These are phyloP conservation scores for Albizia julibrissin DNA, from an alignment of 306 rosid genomes.

Conservation along the genomic window DNA sequence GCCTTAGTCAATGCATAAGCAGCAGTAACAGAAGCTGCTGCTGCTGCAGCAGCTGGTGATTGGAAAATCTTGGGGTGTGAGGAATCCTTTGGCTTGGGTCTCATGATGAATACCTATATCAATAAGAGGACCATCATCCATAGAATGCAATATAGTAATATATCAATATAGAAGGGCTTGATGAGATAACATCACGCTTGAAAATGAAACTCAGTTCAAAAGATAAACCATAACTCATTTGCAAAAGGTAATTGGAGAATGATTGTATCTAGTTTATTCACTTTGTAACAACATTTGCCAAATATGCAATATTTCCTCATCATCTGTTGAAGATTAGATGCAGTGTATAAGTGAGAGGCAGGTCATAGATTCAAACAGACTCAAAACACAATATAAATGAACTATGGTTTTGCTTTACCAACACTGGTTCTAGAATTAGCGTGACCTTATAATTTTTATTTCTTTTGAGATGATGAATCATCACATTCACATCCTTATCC, in stretches of 20 bases:
- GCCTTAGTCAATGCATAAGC: slow-evolving; percentile 89
- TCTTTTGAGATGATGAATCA: background rate
- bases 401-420: background rate
- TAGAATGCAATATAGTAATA: slow-evolving; percentile 15
- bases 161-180: slow-evolving; percentile 9
- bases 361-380: background rate
- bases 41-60: slow-evolving; percentile 97
- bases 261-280: background rate
- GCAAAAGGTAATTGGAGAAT: slow-evolving; percentile 18
- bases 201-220: slow-evolving; percentile 21
- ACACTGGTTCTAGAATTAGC: background rate
- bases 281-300: slow-evolving; percentile 10
- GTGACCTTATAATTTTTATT: background rate
- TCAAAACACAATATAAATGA: background rate
- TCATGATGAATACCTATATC: slow-evolving; percentile 78
- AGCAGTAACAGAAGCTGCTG: slow-evolving; percentile 95
- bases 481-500: background rate
- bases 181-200: background rate
- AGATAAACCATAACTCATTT: background rate
- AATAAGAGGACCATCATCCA: slow-evolving; percentile 28
- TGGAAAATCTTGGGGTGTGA: slow-evolving; percentile 82
- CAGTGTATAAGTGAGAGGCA: background rate
- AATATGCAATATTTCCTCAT: background rate
- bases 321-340: background rate
- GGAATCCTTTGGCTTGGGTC: slow-evolving; percentile 67